phyloP scores from a whole-genome alignment of 2,329 filamentous ascomycete genomes.

The Purpureocillium lavendulum region DNA sequence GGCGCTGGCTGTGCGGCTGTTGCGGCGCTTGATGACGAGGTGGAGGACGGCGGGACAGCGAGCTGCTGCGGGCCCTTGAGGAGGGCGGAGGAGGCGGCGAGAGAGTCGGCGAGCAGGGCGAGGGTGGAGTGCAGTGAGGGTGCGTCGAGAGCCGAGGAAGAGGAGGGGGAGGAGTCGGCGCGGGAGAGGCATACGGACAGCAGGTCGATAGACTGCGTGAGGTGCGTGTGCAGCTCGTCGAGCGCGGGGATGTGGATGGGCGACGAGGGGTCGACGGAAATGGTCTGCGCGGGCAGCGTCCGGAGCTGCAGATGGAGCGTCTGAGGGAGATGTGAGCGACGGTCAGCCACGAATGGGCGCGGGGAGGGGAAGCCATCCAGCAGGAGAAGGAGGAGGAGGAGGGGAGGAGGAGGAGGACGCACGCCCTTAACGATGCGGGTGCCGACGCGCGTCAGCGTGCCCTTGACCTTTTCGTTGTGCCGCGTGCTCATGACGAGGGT shows the following conservation, averaged over 20 bases:
- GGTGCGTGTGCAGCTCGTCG: conserved; percentile 61
- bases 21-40: conserved; percentile 20
- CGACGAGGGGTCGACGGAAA: conserved; percentile 38
- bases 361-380: too few relatives aligned
- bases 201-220: conserved; percentile 77
- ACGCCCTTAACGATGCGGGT: conserved; percentile 88
- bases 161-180: conserved; percentile 34
- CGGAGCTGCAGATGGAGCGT: conserved; percentile 70
- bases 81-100: conserved; percentile 41
- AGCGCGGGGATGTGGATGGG: conserved; percentile 60
- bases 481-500: conserved; percentile 85
- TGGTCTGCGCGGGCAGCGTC: conserved; percentile 48
- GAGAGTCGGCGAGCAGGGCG: conserved; percentile 44
- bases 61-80: conserved; percentile 43
- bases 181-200: conserved; percentile 64
- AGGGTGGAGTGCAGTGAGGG: conserved; percentile 48
- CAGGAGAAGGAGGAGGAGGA: conserved; percentile 3
- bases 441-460: conserved; percentile 81
- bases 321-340: conserved; percentile 26
- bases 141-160: conserved; percentile 31
- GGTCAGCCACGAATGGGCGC: too few relatives aligned
- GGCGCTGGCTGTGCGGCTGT: too few relatives aligned
- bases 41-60: conserved; percentile 13
- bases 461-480: conserved; percentile 84
- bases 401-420: conserved; percentile 25